Evolutionary conservation across 805 yeast species (phyloP).

Genomic region (Clavispora santaluciae): DNA sequence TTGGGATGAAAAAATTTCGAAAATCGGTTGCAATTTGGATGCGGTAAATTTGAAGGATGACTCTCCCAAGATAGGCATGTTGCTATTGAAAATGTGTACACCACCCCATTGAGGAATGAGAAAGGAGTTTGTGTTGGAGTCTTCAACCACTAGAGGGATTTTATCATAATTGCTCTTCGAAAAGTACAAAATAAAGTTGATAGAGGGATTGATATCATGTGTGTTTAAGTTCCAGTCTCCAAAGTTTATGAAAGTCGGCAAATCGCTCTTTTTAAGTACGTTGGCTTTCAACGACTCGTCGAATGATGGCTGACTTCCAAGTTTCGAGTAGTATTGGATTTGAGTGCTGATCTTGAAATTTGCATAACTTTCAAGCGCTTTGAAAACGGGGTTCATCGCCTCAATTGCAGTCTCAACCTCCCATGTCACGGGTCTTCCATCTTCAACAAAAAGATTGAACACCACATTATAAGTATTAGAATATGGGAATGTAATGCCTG

Average conservation of each 20-base stretch:
- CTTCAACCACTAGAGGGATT: constrained; percentile 46
- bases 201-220: constrained; percentile 56
- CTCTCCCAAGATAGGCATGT: constrained; percentile 18
- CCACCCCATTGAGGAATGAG: constrained; percentile 93
- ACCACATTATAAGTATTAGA: constrained; percentile 71
- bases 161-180: constrained; percentile 44
- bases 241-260: constrained; percentile 74
- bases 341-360: constrained; percentile 78
- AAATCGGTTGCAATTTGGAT: constrained; percentile 47
- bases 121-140: constrained; percentile 52
- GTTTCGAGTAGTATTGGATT: constrained; percentile 60
- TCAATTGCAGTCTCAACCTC: constrained; percentile 54
- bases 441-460: constrained; percentile 68
- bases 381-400: constrained; percentile 53
- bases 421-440: constrained; percentile 67
- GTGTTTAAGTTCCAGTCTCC: constrained; percentile 76
- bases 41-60: constrained; percentile 25
- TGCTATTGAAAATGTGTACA: constrained; percentile 46
- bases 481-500: constrained; percentile 44
- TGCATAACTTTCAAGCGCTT: constrained; percentile 48
- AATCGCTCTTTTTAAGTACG: constrained; percentile 44
- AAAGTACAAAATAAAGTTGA: constrained; percentile 67
- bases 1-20: constrained; percentile 72
- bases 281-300: constrained; percentile 22
- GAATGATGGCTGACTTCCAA: constrained; percentile 23